Conservation (phyloP, 2,329 filamentous ascomycete species). For the Xylaria sp. region DNA sequence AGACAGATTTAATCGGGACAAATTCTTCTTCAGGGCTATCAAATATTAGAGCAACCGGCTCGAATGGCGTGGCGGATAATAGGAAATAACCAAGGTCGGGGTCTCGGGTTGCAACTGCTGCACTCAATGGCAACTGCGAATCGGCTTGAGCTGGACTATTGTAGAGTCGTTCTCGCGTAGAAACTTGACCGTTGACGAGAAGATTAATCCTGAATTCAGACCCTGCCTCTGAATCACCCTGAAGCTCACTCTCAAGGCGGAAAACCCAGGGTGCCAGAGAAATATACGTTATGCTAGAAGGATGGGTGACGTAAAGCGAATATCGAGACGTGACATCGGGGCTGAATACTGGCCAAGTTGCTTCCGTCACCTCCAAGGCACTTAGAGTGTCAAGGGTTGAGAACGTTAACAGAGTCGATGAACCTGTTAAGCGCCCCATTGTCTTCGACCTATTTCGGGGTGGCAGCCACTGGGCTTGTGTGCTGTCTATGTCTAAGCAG, state of each 20-base stretch:
- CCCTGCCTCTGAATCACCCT: slow-evolving; percentile 65
- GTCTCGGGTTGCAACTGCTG: slow-evolving; percentile 64
- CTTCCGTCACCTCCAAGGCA: slow-evolving; percentile 63
- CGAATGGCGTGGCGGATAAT: slow-evolving; percentile 67
- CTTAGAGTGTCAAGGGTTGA: slow-evolving; percentile 70
- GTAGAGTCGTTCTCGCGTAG: slow-evolving; percentile 66
- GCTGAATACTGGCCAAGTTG: slow-evolving; percentile 72
- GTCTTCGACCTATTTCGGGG: slow-evolving; percentile 62
- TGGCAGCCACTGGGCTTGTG: slow-evolving; percentile 74
- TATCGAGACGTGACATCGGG: slow-evolving; percentile 70
- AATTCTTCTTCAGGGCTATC: slow-evolving; percentile 66
- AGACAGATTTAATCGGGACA: slow-evolving; percentile 55
- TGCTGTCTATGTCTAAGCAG: slow-evolving; percentile 69
- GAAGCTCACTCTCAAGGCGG: slow-evolving; percentile 69
- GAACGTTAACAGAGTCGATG: slow-evolving; percentile 67
- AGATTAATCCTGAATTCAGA: slow-evolving; percentile 71
- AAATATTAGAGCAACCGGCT: slow-evolving; percentile 68
- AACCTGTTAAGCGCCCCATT: slow-evolving; percentile 53
- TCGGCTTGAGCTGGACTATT: slow-evolving; percentile 60
- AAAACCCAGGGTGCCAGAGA: slow-evolving; percentile 72
- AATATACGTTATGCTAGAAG: slow-evolving; percentile 68
- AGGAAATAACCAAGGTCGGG: slow-evolving; percentile 73
- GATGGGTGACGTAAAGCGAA: slow-evolving; percentile 70
- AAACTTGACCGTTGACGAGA: slow-evolving; percentile 67
- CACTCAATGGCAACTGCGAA: slow-evolving; percentile 61